Conservation (phyloP, 352 stramenopile genomes). For the Pelagophyceae sp. region DNA sequence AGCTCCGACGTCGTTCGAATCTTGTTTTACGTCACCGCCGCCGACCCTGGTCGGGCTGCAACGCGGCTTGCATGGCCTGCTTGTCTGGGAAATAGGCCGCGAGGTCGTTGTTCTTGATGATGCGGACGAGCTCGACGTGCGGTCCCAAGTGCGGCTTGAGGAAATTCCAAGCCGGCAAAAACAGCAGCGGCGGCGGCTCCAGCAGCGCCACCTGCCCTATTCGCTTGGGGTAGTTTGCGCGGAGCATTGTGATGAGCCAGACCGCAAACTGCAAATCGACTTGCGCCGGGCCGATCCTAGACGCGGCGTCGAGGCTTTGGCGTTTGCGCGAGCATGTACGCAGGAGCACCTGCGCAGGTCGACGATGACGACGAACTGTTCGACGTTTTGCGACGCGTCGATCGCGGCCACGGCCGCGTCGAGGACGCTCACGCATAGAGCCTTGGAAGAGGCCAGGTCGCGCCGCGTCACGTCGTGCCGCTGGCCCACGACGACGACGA, state of each 20-base stretch:
- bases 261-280: constrained; percentile 6
- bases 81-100: not conserved
- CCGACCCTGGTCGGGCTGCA: no score
- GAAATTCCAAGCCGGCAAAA: not conserved
- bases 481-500: not conserved
- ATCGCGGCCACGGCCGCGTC: not conserved
- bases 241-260: constrained; percentile 6
- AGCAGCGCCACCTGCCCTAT: constrained; percentile 10
- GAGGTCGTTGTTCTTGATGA: not conserved
- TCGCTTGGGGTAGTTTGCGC: constrained; percentile 13
- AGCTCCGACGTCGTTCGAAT: no score
- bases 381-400: not conserved
- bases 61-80: no score
- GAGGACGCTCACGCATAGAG: constrained; percentile 7
- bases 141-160: not conserved
- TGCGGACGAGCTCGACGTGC: not conserved
- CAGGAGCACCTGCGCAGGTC: constrained; percentile 16
- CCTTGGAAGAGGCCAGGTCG: not conserved
- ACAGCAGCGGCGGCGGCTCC: constrained; percentile 4
- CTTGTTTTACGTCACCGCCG: no score
- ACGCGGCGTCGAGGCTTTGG: no score
- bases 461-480: constrained; percentile 5
- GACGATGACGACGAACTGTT: constrained; percentile 11
- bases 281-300: not conserved
- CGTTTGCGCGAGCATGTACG: no score